These are phyloP conservation scores for Scalesia atractyloides DNA, from an alignment of 129 eudicot genomes.

Conservation along the genomic window DNA sequence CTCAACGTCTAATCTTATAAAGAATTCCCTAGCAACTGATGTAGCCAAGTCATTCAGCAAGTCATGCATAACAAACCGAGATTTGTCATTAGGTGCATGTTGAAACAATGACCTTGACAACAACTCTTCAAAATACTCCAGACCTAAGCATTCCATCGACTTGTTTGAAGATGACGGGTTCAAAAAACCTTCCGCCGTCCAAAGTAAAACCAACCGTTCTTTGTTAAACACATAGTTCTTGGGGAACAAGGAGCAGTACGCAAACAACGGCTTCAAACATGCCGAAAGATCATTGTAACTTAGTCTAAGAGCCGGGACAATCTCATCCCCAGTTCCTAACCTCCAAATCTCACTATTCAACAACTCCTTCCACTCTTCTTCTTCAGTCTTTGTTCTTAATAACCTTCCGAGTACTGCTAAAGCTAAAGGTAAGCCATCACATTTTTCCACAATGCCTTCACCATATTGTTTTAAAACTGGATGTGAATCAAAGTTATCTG, in stretches of 20 bases:
- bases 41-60: conserved; percentile 2
- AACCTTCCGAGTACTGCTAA: neutral
- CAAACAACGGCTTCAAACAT: conserved; percentile 9
- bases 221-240: conserved; percentile 9
- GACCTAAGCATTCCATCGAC: conserved; percentile 5
- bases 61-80: conserved; percentile 12
- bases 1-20: neutral
- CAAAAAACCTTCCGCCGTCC: conserved; percentile 23
- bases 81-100: neutral
- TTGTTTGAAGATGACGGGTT: neutral
- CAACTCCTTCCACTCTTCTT: conserved; percentile 2
- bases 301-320: conserved; percentile 16
- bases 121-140: conserved; percentile 8
- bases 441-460: conserved; percentile 8
- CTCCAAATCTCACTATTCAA: conserved; percentile 22
- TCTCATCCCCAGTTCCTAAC: neutral
- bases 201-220: neutral
- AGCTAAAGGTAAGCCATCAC: conserved; percentile 21
- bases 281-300: conserved; percentile 6
- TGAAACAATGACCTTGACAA: conserved; percentile 8
- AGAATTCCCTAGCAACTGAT: conserved; percentile 11
- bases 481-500: neutral
- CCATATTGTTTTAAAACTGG: neutral
- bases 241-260: conserved; percentile 16
- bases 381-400: neutral